A percentile compares a stretch with the other conserved stretches of the same genome.
Evolutionary conservation across 192 early-diverging fungal species (phyloP).

Genomic region (Obelidium mucronatum): DNA sequence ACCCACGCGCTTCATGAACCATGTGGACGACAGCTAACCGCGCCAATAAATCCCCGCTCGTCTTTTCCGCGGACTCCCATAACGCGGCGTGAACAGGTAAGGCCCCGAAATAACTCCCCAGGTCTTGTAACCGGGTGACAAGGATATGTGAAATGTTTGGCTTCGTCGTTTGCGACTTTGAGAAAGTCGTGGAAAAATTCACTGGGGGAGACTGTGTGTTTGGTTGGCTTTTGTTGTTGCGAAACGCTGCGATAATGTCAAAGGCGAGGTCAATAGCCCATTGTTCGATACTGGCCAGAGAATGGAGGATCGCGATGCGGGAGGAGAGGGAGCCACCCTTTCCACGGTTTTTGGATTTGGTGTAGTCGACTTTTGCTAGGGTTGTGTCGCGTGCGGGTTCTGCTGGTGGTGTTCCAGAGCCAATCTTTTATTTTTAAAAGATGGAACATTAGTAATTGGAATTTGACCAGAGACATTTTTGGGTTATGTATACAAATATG

Average conservation of each 20-base stretch:
- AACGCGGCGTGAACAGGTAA: conserved; percentile 65
- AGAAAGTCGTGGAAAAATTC: conserved; percentile 48
- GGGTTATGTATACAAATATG: no score
- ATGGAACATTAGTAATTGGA: neutral
- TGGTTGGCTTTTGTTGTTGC: neutral
- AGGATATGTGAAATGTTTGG: conserved; percentile 68
- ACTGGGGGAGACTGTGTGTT: neutral
- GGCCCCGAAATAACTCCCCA: conserved; percentile 61
- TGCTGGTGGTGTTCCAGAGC: conserved; percentile 55
- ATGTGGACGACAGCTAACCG: conserved; percentile 72
- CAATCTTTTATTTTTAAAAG: conserved; percentile 44
- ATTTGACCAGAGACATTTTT: conserved; percentile 8
- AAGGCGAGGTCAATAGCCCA: conserved; percentile 76
- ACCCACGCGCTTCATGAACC: conserved; percentile 74
- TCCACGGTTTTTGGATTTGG: conserved; percentile 51
- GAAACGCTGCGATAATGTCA: conserved; percentile 70
- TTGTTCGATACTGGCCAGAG: conserved; percentile 71
- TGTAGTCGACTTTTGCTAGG: conserved; percentile 52
- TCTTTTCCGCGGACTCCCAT: conserved; percentile 74
- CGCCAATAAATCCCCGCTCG: conserved; percentile 51
- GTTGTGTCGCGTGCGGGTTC: conserved; percentile 54
- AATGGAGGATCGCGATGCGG: conserved; percentile 68
- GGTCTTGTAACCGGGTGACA: conserved; percentile 51
- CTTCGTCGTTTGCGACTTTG: conserved; percentile 68
- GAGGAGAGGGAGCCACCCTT: conserved; percentile 59